Percentiles rank a stretch among this genome's conserved stretches.
Evolutionary conservation across 192 early-diverging fungal genomes (phyloP).

Genomic region (Nowakowskiella sp.): DNA sequence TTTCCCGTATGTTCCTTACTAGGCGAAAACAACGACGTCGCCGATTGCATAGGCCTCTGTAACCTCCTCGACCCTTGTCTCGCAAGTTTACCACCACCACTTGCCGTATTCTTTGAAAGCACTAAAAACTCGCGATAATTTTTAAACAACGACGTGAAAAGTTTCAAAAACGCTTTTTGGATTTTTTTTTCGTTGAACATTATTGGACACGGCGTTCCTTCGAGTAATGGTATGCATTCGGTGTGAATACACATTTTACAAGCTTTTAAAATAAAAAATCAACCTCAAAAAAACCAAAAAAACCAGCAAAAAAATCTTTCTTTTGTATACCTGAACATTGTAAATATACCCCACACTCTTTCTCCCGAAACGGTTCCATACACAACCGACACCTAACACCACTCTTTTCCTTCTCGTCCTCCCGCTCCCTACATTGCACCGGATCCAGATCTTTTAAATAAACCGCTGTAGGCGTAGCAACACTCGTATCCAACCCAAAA

Average conservation of each 20-base stretch:
- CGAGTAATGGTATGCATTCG: constrained; percentile 30
- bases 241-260: constrained; percentile 46
- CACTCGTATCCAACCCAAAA: too few relatives aligned
- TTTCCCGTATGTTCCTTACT: constrained; percentile 16
- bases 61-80: background rate
- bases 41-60: background rate
- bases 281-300: constrained; percentile 29
- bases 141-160: constrained; percentile 68
- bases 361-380: too few relatives aligned
- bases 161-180: constrained; percentile 55
- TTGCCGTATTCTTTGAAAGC: constrained; percentile 20
- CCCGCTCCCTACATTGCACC: too few relatives aligned
- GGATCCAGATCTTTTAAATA: too few relatives aligned
- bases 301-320: constrained; percentile 4
- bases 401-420: too few relatives aligned
- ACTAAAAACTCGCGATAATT: constrained; percentile 57
- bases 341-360: too few relatives aligned
- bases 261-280: constrained; percentile 35
- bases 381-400: too few relatives aligned
- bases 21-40: too few relatives aligned
- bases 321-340: too few relatives aligned
- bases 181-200: constrained; percentile 64
- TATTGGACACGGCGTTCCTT: constrained; percentile 43
- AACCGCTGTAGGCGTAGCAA: too few relatives aligned
- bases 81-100: constrained; percentile 2